These are phyloP conservation scores for Dioszegia hungarica DNA, from an alignment of 768 basidiomycete genomes.

Conservation along the genomic window DNA sequence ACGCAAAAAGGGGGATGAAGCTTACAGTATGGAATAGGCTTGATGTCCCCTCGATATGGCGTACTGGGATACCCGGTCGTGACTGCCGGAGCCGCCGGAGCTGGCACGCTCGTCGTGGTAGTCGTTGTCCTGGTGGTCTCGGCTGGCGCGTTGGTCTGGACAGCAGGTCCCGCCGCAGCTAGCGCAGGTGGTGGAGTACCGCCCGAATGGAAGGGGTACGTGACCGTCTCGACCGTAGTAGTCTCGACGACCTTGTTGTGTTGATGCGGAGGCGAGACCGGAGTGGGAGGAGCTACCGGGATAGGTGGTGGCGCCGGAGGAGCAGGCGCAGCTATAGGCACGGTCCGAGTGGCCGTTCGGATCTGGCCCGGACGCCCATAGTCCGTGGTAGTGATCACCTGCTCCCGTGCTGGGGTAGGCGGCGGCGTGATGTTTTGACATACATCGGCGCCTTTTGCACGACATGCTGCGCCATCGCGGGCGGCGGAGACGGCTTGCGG, in stretches of 20 bases:
- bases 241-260: constrained; percentile 1
- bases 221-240: constrained; percentile 7
- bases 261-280: constrained; percentile 1
- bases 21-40: constrained; percentile 7
- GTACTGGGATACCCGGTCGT: not conserved
- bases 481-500: constrained; percentile 6
- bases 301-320: not conserved
- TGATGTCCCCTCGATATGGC: not conserved
- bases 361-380: not conserved
- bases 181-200: not conserved
- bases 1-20: not conserved
- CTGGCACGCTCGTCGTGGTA: too few species aligned
- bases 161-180: not conserved
- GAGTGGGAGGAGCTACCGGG: not conserved
- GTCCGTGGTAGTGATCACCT: constrained; percentile 3
- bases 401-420: not conserved
- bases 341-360: not conserved
- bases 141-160: not conserved
- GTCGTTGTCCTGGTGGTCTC: not conserved
- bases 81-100: not conserved
- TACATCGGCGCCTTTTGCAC: not conserved
- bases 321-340: not conserved
- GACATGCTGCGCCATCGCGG: not conserved
- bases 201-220: not conserved
- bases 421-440: constrained; percentile 7